A percentile compares a stretch with the other conserved stretches of the same genome.
Conservation (phyloP, 2,329 filamentous ascomycete genomes). For the Penicillium fuscoglaucum region DNA sequence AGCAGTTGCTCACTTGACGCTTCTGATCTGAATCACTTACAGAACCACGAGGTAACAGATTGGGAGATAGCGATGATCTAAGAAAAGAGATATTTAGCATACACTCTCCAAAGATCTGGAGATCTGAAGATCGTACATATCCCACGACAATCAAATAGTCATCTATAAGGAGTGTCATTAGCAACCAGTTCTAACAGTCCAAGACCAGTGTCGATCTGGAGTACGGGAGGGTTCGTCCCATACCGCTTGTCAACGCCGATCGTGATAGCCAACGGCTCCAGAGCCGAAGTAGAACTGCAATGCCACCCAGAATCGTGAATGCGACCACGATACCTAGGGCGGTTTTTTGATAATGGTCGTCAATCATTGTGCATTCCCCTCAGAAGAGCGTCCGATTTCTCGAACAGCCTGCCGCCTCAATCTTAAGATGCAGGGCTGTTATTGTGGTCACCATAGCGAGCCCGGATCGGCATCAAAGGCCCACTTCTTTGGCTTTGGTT, state of each 20-base stretch:
- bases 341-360: conserved; percentile 25
- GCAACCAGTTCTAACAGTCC: neutral
- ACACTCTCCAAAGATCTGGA: neutral
- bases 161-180: conserved; percentile 16
- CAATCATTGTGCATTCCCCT: conserved; percentile 17
- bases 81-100: neutral
- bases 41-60: conserved; percentile 28
- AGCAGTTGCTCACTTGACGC: neutral
- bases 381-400: neutral
- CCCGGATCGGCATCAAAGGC: neutral
- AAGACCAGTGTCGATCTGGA: conserved; percentile 4
- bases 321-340: conserved; percentile 28
- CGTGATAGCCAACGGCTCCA: conserved; percentile 30
- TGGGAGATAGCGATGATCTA: conserved; percentile 25
- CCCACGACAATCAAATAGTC: conserved; percentile 26
- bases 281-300: conserved; percentile 27
- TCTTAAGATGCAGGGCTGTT: neutral
- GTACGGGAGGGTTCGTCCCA: neutral
- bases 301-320: conserved; percentile 26
- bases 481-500: neutral
- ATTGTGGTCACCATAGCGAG: neutral
- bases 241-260: conserved; percentile 24
- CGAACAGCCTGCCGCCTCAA: neutral
- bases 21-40: conserved; percentile 17
- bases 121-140: conserved; percentile 20